Conservation (phyloP, 2,329 filamentous ascomycete genomes). For the Conoideocrella luteorostrata region DNA sequence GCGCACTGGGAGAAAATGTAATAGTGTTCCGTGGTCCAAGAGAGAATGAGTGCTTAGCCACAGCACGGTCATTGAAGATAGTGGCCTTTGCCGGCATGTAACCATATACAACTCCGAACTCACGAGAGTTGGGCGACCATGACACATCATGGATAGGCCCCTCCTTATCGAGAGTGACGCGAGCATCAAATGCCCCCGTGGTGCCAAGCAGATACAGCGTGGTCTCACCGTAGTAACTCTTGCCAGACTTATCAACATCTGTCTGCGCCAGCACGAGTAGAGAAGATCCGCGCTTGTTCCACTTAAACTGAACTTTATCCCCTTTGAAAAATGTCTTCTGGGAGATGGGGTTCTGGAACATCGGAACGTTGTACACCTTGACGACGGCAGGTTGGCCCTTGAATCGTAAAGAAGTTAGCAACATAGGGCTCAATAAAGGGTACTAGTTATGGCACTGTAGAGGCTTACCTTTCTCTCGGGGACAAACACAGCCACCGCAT, state of each 20-base stretch:
- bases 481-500: slow-evolving; percentile 90
- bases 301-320: slow-evolving; percentile 97
- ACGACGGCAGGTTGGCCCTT: slow-evolving; percentile 90
- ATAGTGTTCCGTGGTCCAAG: slow-evolving; percentile 91
- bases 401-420: slow-evolving; percentile 29
- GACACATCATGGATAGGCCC: slow-evolving; percentile 95
- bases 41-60: slow-evolving; percentile 77
- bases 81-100: slow-evolving; percentile 99
- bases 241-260: slow-evolving; percentile 95
- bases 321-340: slow-evolving; percentile 99
- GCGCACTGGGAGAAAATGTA: slow-evolving; percentile 85
- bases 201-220: slow-evolving; percentile 92
- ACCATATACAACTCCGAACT: slow-evolving; percentile 95
- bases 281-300: slow-evolving; percentile 88
- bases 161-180: slow-evolving; percentile 90
- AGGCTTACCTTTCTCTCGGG: slow-evolving; percentile 84
- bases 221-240: slow-evolving; percentile 98
- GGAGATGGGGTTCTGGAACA: slow-evolving; percentile 76
- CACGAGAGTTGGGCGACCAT: slow-evolving; percentile 97
- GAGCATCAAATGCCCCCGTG: slow-evolving; percentile 85
- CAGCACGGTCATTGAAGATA: slow-evolving; percentile 87
- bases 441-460: too few species aligned
- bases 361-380: slow-evolving; percentile 88
- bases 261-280: slow-evolving; percentile 94
- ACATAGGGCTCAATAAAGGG: too few species aligned